Evolutionary conservation across 208 protist genomes (phyloP), one percentile per base, ranked within the genome.

Genomic region (Blechomonas ayalai): DNA sequence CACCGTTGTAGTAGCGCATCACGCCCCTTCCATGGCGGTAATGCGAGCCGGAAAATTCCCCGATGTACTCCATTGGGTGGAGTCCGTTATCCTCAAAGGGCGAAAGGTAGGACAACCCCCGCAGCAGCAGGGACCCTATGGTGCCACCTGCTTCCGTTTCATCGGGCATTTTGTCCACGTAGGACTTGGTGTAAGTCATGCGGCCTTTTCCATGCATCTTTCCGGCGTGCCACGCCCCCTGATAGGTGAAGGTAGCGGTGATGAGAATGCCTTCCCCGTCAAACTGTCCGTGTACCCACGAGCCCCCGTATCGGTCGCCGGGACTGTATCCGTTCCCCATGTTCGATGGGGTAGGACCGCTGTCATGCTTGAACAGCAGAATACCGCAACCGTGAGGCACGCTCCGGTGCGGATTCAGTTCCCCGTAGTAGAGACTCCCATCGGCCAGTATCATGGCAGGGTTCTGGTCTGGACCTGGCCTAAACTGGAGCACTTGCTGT

Each of bases 281-380:
- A 50, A 80, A 85, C 29, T 56, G 45, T 19, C 86, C 86, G 40
- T 77, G 52, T 5, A 25, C 41, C 77, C 76, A 90, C 19, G 42
- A 34, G 0, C 86, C 86, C 6, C 82, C 86, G 52, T 91, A 95
- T 28, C 86, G 71, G 37, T 82, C 79, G n/a, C 78, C 80, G 39
- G 35, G 59, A n/a, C 43, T 52, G 48, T 77, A 86, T 31, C 39
- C 31, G 22, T 15, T 28, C 19, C 37, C 47, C 23, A 10, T 19
- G 12, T 40, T 29, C 6, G 43, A 35, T 4, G 19, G 18, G 6
- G 15, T 33, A 18, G 18, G 6, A 32, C 20, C 7, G 24, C 19
- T 52, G 29, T 59, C 57, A 23, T 64, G 48, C 27, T 73, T 72
- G 41, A 92, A 89, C 1, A 85, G 54, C 27, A 88, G 78, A 25